phyloP scores from a whole-genome alignment of 1,284 basidiomycete species.

The Austroboletus novae-zelandiae region DNA sequence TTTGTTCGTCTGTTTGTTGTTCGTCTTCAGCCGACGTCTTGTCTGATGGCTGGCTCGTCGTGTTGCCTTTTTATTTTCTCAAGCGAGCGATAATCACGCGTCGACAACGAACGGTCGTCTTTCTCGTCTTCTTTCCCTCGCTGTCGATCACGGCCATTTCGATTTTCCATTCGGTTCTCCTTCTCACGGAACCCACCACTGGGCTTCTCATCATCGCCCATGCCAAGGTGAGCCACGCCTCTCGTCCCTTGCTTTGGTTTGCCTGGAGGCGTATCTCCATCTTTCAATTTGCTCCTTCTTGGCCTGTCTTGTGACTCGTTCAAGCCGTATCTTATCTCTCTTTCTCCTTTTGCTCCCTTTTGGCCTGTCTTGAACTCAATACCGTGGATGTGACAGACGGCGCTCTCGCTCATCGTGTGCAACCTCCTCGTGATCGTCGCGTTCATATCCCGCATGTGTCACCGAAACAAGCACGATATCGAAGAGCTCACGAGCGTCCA shows the following conservation, averaged over 20 bases:
- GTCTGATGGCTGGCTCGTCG: too few relatives aligned
- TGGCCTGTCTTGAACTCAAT: background rate
- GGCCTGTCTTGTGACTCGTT: too few relatives aligned
- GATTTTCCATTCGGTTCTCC: slow-evolving; percentile 15
- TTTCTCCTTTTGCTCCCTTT: background rate
- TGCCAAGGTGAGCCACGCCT: slow-evolving; percentile 17
- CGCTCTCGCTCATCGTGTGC: slow-evolving; percentile 25
- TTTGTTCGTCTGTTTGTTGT: too few relatives aligned
- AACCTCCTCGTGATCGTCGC: slow-evolving; percentile 31
- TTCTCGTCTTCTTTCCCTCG: slow-evolving; percentile 20
- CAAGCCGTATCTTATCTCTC: background rate
- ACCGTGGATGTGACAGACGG: slow-evolving; percentile 6
- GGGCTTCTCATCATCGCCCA: slow-evolving; percentile 19
- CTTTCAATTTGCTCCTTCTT: too few relatives aligned
- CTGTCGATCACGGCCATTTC: slow-evolving; percentile 15
- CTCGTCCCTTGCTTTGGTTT: background rate
- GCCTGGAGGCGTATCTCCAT: background rate
- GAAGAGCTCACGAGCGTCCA: slow-evolving; percentile 18
- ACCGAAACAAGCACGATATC: background rate
- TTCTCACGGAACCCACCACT: slow-evolving; percentile 1
- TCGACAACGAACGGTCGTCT: slow-evolving; percentile 15
- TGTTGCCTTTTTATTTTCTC: too few relatives aligned
- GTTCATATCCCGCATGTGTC: slow-evolving; percentile 16
- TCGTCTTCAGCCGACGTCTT: slow-evolving; percentile 11
- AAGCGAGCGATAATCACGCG: too few relatives aligned